Evolutionary conservation across 192 early-diverging fungal species (phyloP), one percentile per base, ranked within the genome.

Genomic region (Phlyctochytrium bullatum): DNA sequence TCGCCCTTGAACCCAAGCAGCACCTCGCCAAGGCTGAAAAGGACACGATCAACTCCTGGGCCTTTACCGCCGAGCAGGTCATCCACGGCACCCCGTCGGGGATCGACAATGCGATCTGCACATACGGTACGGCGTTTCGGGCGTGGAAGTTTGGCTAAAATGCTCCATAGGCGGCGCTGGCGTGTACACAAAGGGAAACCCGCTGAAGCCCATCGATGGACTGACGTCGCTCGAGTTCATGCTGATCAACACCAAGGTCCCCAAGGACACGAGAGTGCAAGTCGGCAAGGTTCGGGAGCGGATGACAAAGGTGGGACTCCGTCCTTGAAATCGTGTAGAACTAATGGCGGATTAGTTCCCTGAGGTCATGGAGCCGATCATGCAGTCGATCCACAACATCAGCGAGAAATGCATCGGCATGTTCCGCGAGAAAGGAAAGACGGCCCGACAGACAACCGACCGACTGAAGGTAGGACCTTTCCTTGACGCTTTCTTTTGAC

Each of bases 21-120:
- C 62, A 20, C 62, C 74, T 68, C 63, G 31, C 16, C 17, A 70
- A 62, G 2, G 52, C 62, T 12, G 75, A 75, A 34, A 61, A 77
- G 36, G 72, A 84, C 27, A 62, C 83, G 59, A 85, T 98, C 54
- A 97, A 99, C 64, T 72, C 78, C n/a, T 96, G 93, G 90, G 93
- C 94, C 2, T 96, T 92, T 71, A 82, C 83, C 59, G 89, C 92
- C 1, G 97, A 99, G 73, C 90, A 94, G 73, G 91, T 99, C 10
- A 90, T 96, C 16, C 97, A 99, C 68, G 95, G 95, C 6, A 93
- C 90, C 32, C 95, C 96, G 2, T 94, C 92, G 28, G 97, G 97
- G 0, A 85, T 99, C 14, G 97, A 99, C 70, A 99, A 99, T 71
- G 80, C 93, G 23, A 83, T 98, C 6, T 84, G 88, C 60, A 92